Base-by-base conservation (phyloP, 768 basidiomycete species). In the Termitomyces sp. region DNA sequence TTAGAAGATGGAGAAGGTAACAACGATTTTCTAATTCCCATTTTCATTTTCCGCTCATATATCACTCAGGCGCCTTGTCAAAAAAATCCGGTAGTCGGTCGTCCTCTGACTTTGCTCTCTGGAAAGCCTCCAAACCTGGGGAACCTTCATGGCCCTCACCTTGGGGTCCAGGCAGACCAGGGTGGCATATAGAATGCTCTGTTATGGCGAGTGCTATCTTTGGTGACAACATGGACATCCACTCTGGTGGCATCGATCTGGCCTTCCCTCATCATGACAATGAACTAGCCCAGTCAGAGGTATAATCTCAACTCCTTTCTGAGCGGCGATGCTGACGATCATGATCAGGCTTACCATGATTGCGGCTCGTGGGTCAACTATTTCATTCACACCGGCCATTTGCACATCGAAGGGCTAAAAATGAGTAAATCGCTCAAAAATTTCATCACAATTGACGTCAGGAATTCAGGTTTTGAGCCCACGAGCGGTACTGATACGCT, bases 201-300 rank as follows among this genome's bases (percentile, higher is more conserved):
- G 96, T 97, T 38, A 99, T 99, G 96, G 96, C 96, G 18, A 91
- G 87, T 65, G 94, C 90, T 36, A 80, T 98, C 52, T 79, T 98
- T 49, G 96, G 96, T 3, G 84, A 88, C 59, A 89, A 87, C 60
- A 92, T 99, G 87, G 97, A 98, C 74, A 95, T 99, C 63, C 97
- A 99, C 73, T 97, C 95, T 8, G 97, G 97, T 55, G 97, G 97
- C 5, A 88, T 93, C 44, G 97, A 99, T 76, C 80, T 99, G 53
- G 91, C 94, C n/a, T 99, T 99, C 77, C 97, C 97, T 6, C 97
- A 99, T 76, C 97, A 99, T 71, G 96, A 98, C 73, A 99, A 99
- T 72, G 97, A 99, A 77, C 84, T 99, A 69, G 97, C 97, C 0
- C 97, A 99, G 74, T 88, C 93, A 54, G 97, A 98, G 87, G 96